Conservation (phyloP, 169 alveolate species). For the Eimeria tenella region DNA sequence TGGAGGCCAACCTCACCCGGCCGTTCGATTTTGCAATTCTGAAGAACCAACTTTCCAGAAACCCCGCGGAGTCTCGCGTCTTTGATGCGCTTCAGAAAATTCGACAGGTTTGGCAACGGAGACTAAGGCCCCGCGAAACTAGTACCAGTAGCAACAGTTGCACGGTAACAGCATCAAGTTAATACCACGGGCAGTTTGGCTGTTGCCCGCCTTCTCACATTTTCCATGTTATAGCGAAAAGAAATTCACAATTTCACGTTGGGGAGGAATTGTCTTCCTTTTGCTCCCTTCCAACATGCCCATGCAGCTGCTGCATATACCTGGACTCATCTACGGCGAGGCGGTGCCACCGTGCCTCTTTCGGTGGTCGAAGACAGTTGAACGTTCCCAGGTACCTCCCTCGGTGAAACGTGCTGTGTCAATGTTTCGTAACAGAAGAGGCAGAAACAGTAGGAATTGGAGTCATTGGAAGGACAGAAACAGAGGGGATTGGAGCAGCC, state of each 20-base stretch:
- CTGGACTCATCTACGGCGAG: slow-evolving; percentile 60
- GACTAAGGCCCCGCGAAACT: no score
- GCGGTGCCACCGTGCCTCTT: slow-evolving; percentile 62
- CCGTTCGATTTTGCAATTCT: slow-evolving; percentile 47
- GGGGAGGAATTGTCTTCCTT: no score
- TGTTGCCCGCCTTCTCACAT: no score
- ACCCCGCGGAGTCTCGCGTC: slow-evolving; percentile 29
- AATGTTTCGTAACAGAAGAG: neutral
- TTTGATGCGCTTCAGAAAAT: slow-evolving; percentile 26
- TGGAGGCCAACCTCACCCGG: slow-evolving; percentile 56
- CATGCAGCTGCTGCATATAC: slow-evolving; percentile 71
- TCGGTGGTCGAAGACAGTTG: slow-evolving; percentile 59
- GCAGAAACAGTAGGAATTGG: neutral
- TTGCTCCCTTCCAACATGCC: neutral
- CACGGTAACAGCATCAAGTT: neutral
- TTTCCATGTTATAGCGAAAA: no score
- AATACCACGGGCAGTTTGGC: no score
- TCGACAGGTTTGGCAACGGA: neutral
- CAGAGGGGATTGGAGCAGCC: neutral
- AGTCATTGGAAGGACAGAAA: neutral
- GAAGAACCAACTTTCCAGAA: slow-evolving; percentile 34
- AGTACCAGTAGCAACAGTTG: neutral
- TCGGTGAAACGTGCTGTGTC: neutral
- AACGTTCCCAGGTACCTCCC: slow-evolving; percentile 43
- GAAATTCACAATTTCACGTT: no score